Evolutionary conservation across 2,329 filamentous ascomycete species (phyloP).

Genomic region (Aureobasidium sp.): DNA sequence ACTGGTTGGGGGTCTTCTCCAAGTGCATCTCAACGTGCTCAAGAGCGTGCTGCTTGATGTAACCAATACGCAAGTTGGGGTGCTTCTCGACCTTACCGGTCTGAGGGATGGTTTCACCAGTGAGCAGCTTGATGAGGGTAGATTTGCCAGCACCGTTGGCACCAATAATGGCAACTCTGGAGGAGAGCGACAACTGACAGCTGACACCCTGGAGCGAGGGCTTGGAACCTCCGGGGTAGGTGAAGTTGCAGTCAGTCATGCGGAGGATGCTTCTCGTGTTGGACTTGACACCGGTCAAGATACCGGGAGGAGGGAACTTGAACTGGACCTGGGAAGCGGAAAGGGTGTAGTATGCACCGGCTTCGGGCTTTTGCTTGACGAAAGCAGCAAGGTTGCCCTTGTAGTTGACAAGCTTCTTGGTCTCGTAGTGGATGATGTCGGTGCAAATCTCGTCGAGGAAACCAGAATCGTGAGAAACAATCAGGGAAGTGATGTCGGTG

Average conservation of each 20-base stretch:
- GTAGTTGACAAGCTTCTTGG: conserved; percentile 87
- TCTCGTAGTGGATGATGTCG: conserved; percentile 98
- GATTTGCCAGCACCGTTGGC: conserved; percentile 98
- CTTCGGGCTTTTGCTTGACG: conserved; percentile 83
- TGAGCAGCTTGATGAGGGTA: conserved; percentile 94
- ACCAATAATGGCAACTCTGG: conserved; percentile 90
- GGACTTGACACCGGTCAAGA: conserved; percentile 90
- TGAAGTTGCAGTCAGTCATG: conserved; percentile 84
- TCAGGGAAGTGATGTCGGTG: conserved; percentile 91
- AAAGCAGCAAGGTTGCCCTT: conserved; percentile 76
- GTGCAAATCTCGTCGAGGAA: conserved; percentile 97
- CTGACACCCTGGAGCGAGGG: conserved; percentile 81
- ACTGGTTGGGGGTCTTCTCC: conserved; percentile 98
- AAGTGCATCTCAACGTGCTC: conserved; percentile 99
- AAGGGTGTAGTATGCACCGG: conserved; percentile 95
- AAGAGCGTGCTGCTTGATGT: conserved; percentile 98
- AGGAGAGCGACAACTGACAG: conserved; percentile 81
- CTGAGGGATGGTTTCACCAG: conserved; percentile 80
- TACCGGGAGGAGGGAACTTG: conserved; percentile 95
- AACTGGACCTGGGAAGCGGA: conserved; percentile 83
- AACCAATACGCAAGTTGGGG: conserved; percentile 95
- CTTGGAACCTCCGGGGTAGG: conserved; percentile 84
- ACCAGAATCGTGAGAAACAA: conserved; percentile 95
- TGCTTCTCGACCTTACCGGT: conserved; percentile 91
- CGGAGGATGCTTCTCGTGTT: conserved; percentile 87